Percentiles rank a stretch among this genome's conserved stretches.
phyloP scores from a whole-genome alignment of 805 yeast genomes.

The Isabelozyma gotoi region DNA sequence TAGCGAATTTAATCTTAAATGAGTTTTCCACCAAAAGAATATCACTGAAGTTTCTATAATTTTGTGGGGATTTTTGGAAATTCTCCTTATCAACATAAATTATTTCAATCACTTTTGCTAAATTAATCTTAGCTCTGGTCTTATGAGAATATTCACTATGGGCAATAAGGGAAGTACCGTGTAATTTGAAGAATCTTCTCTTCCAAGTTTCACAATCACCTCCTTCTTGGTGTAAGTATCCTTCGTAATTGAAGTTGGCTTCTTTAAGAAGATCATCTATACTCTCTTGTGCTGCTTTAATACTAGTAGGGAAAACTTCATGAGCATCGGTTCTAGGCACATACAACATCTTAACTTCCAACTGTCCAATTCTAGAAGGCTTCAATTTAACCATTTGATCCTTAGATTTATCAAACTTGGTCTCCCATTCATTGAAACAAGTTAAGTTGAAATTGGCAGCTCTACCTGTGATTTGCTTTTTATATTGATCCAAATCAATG shows the following conservation, averaged over 20 bases:
- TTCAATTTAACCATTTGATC: constrained; percentile 27
- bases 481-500: constrained; percentile 59
- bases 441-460: constrained; percentile 54
- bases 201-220: constrained; percentile 82
- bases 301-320: constrained; percentile 71
- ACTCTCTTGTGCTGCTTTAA: constrained; percentile 45
- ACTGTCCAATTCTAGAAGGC: constrained; percentile 64
- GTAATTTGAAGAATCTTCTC: constrained; percentile 71
- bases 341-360: constrained; percentile 67
- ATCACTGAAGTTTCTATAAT: constrained; percentile 67
- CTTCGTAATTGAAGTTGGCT: constrained; percentile 44
- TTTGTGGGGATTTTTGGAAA: constrained; percentile 22
- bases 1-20: constrained; percentile 70
- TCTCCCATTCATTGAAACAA: constrained; percentile 83
- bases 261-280: constrained; percentile 31
- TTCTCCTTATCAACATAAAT: constrained; percentile 43
- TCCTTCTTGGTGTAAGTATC: constrained; percentile 83
- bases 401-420: constrained; percentile 23
- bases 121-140: constrained; percentile 73
- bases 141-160: constrained; percentile 68
- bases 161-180: constrained; percentile 71
- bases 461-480: constrained; percentile 53
- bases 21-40: constrained; percentile 67
- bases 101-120: constrained; percentile 62
- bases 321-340: constrained; percentile 59